Conservation (phyloP, 129 eudicot species). For the Chrysanthemum seticuspe region DNA sequence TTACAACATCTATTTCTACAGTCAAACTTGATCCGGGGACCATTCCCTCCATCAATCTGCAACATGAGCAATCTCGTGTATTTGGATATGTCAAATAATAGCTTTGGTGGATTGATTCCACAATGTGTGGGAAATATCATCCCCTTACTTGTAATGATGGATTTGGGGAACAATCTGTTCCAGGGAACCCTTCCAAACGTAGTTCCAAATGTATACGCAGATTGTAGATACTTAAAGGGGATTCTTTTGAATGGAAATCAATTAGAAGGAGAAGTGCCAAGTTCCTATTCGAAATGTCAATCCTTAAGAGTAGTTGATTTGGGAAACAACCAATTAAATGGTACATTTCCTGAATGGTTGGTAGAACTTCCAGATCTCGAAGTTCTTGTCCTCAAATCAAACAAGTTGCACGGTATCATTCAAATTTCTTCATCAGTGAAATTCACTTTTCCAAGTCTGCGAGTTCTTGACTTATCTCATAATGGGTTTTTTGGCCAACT, state of each 20-base stretch:
- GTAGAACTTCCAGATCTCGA: constrained; percentile 21
- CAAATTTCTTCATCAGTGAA: not conserved
- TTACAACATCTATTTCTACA: not conserved
- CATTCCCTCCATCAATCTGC: constrained; percentile 30
- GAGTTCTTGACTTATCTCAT: constrained; percentile 33
- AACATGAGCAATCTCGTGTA: not conserved
- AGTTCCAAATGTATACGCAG: constrained; percentile 3
- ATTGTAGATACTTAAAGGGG: not conserved
- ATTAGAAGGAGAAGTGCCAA: constrained; percentile 29
- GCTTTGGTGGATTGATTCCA: constrained; percentile 31
- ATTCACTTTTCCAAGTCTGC: constrained; percentile 13
- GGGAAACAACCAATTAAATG: constrained; percentile 17
- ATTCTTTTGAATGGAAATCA: constrained; percentile 22
- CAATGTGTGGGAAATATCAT: constrained; percentile 16
- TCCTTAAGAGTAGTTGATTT: not conserved
- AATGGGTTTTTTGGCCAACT: constrained; percentile 29
- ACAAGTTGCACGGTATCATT: constrained; percentile 22
- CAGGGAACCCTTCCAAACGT: constrained; percentile 20
- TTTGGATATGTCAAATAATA: constrained; percentile 29
- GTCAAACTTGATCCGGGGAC: not conserved
- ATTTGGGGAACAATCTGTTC: constrained; percentile 16
- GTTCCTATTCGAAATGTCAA: constrained; percentile 14
- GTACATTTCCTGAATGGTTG: constrained; percentile 22
- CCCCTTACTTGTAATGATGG: not conserved
- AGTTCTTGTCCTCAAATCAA: constrained; percentile 31